Base-by-base conservation (phyloP, 1,284 basidiomycete genomes). In the Sanghuangporus weigelae region DNA sequence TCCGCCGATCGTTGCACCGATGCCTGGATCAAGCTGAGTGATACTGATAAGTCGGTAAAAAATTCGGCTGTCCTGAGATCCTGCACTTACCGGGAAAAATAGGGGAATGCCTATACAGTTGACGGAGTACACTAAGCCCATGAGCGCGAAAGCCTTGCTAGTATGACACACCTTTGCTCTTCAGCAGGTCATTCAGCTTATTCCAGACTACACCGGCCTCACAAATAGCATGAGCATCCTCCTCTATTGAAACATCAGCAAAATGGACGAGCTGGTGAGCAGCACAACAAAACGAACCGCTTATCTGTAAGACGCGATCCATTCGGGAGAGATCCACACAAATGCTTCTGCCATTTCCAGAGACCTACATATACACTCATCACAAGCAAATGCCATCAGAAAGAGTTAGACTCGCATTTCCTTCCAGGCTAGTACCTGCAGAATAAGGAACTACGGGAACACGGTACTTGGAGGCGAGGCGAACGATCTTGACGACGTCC, bases 121-220 rank as follows among this genome's bases (percentile, higher is more conserved):
- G 10, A 11, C n/a, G 39, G 58, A 21, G 38, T 26, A 14, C 38
- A 21, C 31, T 36, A n/a, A 19, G n/a, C 26, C 26, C 26, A 31
- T 31, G 26, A 31, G 26, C 3, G 26, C 26, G 26, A 31, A 31
- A 31, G 26, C 10, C 50, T 40, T 23, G 36, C 19, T 40, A 38
- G 19, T 36, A 48, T 44, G 12, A 56, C 51, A 1, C 38, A 65
- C 59, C 77, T 59, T 77, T 69, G 42, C 76, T 74, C 38, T 72
- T 75, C 1, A 84, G 74, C 46, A 78, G 72, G 42, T 74, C 75
- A 68, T 86, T 86, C 40, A 86, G 71, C 21, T 79, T 78, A 67
- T 85, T 81, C 79, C 83, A 86, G 42, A 77, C 76, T 23, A 80
- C 75, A 12, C 83, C 84, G 7, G 82, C 75, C 68, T 81, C 79